phyloP scores from a whole-genome alignment of 2,329 filamentous ascomycete species.

The Penicillium capsulatum region DNA sequence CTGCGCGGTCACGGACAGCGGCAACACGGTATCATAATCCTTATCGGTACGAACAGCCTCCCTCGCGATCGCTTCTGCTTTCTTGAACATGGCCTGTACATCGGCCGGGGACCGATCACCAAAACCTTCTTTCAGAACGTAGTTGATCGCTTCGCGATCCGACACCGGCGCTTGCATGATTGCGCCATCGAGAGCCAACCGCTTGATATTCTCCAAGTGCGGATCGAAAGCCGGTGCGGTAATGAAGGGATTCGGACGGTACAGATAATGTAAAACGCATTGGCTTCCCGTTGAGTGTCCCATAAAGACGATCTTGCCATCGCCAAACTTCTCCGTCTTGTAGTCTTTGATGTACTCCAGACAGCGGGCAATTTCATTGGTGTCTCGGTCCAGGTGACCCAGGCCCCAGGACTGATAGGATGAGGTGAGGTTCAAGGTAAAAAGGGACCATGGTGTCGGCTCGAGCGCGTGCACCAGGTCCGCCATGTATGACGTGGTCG shows the following conservation, averaged over 20 bases:
- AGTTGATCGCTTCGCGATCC: constrained; percentile 64
- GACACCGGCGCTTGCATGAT: constrained; percentile 77
- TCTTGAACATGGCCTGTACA: constrained; percentile 27
- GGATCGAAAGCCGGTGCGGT: constrained; percentile 28
- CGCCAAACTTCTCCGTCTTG: constrained; percentile 26
- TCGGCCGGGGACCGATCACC: constrained; percentile 22
- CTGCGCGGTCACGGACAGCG: constrained; percentile 30
- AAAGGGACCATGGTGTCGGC: constrained; percentile 51
- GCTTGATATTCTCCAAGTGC: constrained; percentile 32
- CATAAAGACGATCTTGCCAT: constrained; percentile 58
- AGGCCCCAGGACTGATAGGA: constrained; percentile 55
- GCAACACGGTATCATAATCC: constrained; percentile 31
- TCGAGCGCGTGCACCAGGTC: constrained; percentile 47
- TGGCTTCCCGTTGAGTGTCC: constrained; percentile 67
- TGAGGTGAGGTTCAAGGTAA: constrained; percentile 50
- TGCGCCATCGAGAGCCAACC: constrained; percentile 62
- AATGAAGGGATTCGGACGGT: constrained; percentile 40
- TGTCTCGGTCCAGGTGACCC: constrained; percentile 51
- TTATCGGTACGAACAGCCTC: constrained; percentile 18
- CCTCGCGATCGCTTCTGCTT: constrained; percentile 33
- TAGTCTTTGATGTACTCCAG: constrained; percentile 49
- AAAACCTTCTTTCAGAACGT: constrained; percentile 26
- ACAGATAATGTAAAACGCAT: constrained; percentile 62
- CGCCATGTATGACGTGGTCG: constrained; percentile 52
- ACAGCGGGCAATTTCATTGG: constrained; percentile 50